These are phyloP conservation scores for Durotheca rogersii DNA, from an alignment of 495 filamentous ascomycete genomes.

Conservation along the genomic window DNA sequence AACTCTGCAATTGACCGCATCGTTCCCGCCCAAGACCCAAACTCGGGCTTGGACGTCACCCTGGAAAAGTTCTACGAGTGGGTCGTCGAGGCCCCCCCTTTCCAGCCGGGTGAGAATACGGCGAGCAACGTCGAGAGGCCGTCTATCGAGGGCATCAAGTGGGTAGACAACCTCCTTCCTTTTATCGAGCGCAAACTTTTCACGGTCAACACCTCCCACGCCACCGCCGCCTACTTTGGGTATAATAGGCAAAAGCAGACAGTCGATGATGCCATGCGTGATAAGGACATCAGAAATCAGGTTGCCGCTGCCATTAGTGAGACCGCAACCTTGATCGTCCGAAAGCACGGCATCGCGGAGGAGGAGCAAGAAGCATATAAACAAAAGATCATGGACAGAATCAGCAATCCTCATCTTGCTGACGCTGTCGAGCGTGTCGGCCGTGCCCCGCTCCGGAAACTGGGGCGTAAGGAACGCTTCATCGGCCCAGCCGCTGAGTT, in stretches of 20 bases:
- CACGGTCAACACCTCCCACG: slow-evolving; percentile 98
- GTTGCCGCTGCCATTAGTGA: slow-evolving; percentile 76
- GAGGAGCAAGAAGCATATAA: slow-evolving; percentile 87
- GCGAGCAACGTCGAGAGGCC: slow-evolving; percentile 45
- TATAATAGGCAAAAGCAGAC: slow-evolving; percentile 77
- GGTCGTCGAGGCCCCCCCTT: slow-evolving; percentile 87
- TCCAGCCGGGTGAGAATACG: slow-evolving; percentile 57
- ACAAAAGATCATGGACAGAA: slow-evolving; percentile 85
- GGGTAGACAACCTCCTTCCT: slow-evolving; percentile 85
- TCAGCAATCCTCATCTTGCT: slow-evolving; percentile 92
- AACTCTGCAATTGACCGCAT: slow-evolving; percentile 98
- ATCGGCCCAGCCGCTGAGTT: slow-evolving; percentile 86
- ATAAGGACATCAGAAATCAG: slow-evolving; percentile 63
- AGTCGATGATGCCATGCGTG: slow-evolving; percentile 76
- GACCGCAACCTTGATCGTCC: slow-evolving; percentile 78
- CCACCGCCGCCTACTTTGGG: slow-evolving; percentile 95
- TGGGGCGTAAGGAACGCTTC: slow-evolving; percentile 90
- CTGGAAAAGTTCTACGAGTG: slow-evolving; percentile 99
- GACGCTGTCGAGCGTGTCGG: slow-evolving; percentile 94
- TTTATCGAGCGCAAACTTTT: slow-evolving; percentile 99
- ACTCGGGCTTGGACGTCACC: slow-evolving; percentile 81
- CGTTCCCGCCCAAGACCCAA: slow-evolving; percentile 79
- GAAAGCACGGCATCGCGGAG: slow-evolving; percentile 76
- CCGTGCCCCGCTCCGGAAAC: slow-evolving; percentile 89
- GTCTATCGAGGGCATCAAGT: slow-evolving; percentile 82